phyloP scores from a whole-genome alignment of 176 grass and related monocot species.

The Cocos nucifera region DNA sequence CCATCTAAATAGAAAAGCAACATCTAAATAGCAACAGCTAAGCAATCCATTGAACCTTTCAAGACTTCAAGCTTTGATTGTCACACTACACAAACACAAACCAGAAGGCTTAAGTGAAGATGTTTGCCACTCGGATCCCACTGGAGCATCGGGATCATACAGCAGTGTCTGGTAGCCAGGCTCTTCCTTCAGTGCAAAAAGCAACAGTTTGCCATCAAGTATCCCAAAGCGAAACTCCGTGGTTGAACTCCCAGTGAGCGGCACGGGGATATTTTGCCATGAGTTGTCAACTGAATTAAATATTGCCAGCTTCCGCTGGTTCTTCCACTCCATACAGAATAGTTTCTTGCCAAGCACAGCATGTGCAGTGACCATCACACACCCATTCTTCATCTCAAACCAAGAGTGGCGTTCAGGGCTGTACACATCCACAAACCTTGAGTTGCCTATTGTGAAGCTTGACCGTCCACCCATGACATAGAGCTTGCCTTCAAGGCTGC shows the following conservation, averaged over 20 bases:
- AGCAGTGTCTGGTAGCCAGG: constrained; percentile 35
- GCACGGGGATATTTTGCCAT: constrained; percentile 34
- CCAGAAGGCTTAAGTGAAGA: constrained; percentile 33
- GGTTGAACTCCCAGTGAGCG: constrained; percentile 37
- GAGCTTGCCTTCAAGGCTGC: constrained; percentile 22
- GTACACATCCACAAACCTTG: constrained; percentile 45
- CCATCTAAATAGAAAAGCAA: too few species aligned
- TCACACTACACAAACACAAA: constrained; percentile 47
- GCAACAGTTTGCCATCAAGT: constrained; percentile 34
- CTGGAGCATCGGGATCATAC: constrained; percentile 40
- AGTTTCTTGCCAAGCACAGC: constrained; percentile 26
- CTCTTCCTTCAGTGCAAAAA: constrained; percentile 42
- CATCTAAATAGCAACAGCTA: too few species aligned
- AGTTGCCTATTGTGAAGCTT: constrained; percentile 75
- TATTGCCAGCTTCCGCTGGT: constrained; percentile 31
- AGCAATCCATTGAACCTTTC: too few species aligned
- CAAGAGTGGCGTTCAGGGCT: constrained; percentile 22
- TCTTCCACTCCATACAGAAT: constrained; percentile 64
- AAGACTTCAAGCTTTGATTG: constrained; percentile 45
- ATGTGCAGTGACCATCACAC: constrained; percentile 76
- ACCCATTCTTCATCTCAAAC: constrained; percentile 60
- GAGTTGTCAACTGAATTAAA: constrained; percentile 37
- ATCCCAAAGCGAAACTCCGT: constrained; percentile 50
- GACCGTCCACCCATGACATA: constrained; percentile 75
- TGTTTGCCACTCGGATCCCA: constrained; percentile 41